Conservation (phyloP, 768 basidiomycete genomes). For the Collybia mongolica region DNA sequence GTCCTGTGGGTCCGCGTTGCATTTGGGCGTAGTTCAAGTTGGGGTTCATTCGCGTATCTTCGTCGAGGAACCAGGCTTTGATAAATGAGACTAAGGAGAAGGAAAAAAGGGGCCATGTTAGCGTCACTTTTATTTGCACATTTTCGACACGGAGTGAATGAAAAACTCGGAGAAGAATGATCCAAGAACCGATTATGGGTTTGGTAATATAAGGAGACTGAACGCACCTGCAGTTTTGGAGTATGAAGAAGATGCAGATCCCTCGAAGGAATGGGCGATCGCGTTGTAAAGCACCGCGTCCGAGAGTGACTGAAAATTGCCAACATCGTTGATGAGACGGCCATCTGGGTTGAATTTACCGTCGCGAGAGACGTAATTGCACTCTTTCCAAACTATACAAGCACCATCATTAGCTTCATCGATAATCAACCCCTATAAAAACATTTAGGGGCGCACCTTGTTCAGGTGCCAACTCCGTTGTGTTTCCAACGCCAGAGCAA, state of each 20-base stretch:
- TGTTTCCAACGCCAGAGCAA: conserved; percentile 57
- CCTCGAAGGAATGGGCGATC: conserved; percentile 50
- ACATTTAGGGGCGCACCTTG: conserved; percentile 34
- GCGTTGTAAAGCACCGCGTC: conserved; percentile 64
- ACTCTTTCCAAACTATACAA: conserved; percentile 53
- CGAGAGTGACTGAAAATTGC: conserved; percentile 51
- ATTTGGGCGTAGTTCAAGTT: conserved; percentile 61
- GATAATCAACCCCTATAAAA: not conserved
- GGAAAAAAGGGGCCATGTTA: not conserved
- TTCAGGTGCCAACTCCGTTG: conserved; percentile 50
- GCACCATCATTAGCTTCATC: not conserved
- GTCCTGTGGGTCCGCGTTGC: conserved; percentile 36
- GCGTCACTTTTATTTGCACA: too few species aligned
- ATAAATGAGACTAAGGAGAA: conserved; percentile 39
- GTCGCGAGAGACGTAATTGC: conserved; percentile 54
- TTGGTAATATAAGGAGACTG: too few species aligned
- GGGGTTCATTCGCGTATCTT: conserved; percentile 59
- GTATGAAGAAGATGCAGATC: conserved; percentile 33
- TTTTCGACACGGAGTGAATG: too few species aligned
- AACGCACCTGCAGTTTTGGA: conserved; percentile 39
- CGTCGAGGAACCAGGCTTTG: conserved; percentile 60
- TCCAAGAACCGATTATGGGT: too few species aligned
- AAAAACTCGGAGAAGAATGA: too few species aligned
- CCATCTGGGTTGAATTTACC: conserved; percentile 68
- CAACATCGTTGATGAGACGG: conserved; percentile 53